Evolutionary conservation across 2,329 filamentous ascomycete genomes (phyloP), one percentile per base, ranked within the genome.

Genomic region (Fusarium acutatum): DNA sequence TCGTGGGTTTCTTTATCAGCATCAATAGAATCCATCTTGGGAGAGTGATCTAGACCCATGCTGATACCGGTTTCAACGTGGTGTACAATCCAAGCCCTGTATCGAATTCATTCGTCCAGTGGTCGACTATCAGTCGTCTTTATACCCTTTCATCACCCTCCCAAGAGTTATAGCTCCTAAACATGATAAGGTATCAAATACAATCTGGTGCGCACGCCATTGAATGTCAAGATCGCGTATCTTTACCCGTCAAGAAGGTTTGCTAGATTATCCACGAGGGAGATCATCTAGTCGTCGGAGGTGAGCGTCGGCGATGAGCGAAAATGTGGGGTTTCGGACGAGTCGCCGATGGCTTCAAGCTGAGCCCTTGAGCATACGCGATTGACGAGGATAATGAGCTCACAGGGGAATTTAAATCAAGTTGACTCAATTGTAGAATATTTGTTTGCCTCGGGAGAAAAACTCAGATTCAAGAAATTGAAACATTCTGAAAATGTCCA

Each of bases 281-380:
- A 28, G 24, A 28, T 20, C 14, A 47, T 15, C 20, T 47, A 40
- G 41, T 30, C 22, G 13, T 71, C 70, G 67, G 72, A 62, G 60
- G 67, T 75, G 69, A 67, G 72, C 72, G 73, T 71, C 72, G 69
- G 72, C 34, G 72, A 32, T 75, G 72, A 75, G 73, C 72, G 72
- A 71, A 66, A 69, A 12, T 52, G 69, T 59, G 69, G 60, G 44
- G 56, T 53, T 47, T 62, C 54, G 67, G 69, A 52, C 56, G 47
- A 11, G 32, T 35, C 20, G 20, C 41, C 40, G 50, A 64, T 30
- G 46, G 35, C 20, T 47, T 49, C 26, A 30, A 5, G 38, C 7
- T 18, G 17, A 26, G 35, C 38, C n/a, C 41, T 58, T 18, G 24
- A n/a, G 13, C 12, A 24, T 37, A 15, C 12, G 32, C 15, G 32